Base-by-base conservation (phyloP, 2,329 filamentous ascomycete genomes). In the Epichloe sp. region DNA sequence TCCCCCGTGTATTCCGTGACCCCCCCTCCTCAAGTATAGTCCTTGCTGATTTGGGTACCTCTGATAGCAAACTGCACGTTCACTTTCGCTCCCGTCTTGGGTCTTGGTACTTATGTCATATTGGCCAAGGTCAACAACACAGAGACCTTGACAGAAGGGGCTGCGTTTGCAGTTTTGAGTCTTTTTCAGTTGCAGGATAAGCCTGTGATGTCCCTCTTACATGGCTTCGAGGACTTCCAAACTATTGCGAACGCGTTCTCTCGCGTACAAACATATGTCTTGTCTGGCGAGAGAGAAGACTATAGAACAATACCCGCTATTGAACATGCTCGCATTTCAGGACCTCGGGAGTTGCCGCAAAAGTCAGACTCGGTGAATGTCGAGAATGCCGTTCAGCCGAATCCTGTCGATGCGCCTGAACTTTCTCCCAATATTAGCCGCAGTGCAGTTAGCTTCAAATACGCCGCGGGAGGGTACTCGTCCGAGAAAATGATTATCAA, bases 251-350 rank as follows among this genome's bases (percentile, higher is more conserved):
- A 53, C 15, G 58, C 54, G 4, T 58, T 60, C 26, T 36, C 51
- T 17, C 56, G 58, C 2, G 57, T 59, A 14, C 58, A 59, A 44
- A 44, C 54, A 17, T 59, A 59, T 21, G 42, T 59, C n/a, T 37
- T 54, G n/a, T 51, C 54, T 3, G 46, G 53, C 8, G 58, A 60
- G 36, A 51, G 54, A 41, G 52, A 53, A 19, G 56, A 56, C n/a
- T 52, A 48, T 21, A 49, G 53, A 31, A 43, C 41, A 8, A 38
- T 7, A 5, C 31, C 21, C 0, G 14, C 14, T 44, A 5, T 42
- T 31, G 19, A 17, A 19, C 14, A 26, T 40, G 21, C 15, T 19
- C n/a, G 44, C 21, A 19, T 37, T 10, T 36, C 53, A 7, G 2
- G 10, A 3, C 34, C 12, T 44, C 7, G 45, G 41, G 7, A 54